These are phyloP conservation scores for Aspergillus sclerotioniger DNA, from an alignment of 495 filamentous ascomycete genomes.

Conservation along the genomic window DNA sequence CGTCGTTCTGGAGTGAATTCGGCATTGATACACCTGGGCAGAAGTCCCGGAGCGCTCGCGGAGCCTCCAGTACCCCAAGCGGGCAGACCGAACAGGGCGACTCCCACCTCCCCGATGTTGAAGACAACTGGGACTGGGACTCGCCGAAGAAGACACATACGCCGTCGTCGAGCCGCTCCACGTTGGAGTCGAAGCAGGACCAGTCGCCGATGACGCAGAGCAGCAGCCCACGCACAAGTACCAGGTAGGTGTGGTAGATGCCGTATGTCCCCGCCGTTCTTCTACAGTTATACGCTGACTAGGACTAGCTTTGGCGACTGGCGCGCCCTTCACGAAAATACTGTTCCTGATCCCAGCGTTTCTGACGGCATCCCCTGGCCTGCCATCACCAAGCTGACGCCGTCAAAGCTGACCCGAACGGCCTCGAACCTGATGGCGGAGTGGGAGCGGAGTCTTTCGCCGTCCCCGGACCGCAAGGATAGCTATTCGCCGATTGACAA, in stretches of 20 bases:
- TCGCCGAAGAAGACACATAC: conserved; percentile 46
- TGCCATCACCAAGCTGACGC: conserved; percentile 60
- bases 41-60: conserved; percentile 39
- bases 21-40: conserved; percentile 52
- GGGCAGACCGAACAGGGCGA: conserved; percentile 32
- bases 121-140: conserved; percentile 76
- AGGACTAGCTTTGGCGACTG: conserved; percentile 42
- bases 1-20: conserved; percentile 54
- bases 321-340: conserved; percentile 30
- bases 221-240: conserved; percentile 51
- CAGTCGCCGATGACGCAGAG: conserved; percentile 47
- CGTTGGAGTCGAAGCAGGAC: conserved; percentile 43
- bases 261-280: background rate
- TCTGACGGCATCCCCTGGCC: conserved; percentile 67
- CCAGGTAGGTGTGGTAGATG: conserved; percentile 42
- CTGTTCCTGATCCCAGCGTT: conserved; percentile 35
- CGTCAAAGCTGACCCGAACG: conserved; percentile 65
- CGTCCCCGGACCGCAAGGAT: conserved; percentile 30
- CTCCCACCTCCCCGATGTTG: conserved; percentile 50
- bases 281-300: conserved; percentile 33
- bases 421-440: conserved; percentile 73
- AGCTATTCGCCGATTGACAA: conserved; percentile 25
- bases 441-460: conserved; percentile 61
- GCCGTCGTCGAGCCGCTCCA: conserved; percentile 47
- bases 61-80: conserved; percentile 33